A percentile compares a stretch with the other conserved stretches of the same genome.
These are phyloP conservation scores for Zasmidium citrigriseum DNA, from an alignment of 2,329 filamentous ascomycete species.

Conservation along the genomic window DNA sequence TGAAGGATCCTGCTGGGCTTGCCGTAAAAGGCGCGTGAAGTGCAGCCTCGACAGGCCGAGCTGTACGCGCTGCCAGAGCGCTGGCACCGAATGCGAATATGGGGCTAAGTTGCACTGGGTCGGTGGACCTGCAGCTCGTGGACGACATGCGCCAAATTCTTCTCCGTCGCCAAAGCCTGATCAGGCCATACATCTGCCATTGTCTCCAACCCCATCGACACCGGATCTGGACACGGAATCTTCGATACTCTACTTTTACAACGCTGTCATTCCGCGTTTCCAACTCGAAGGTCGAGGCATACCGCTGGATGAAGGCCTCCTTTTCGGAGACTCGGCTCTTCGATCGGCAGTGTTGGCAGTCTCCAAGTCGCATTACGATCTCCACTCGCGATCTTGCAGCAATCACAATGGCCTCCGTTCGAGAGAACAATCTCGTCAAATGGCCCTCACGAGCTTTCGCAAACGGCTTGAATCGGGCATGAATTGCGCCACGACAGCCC, in stretches of 20 bases:
- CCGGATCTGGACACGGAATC: neutral
- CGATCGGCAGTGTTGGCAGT: constrained; percentile 6
- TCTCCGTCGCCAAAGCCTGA: too few relatives aligned
- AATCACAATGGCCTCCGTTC: neutral
- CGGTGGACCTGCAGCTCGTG: constrained; percentile 7
- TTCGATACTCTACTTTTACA: constrained; percentile 2
- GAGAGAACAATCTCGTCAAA: constrained; percentile 5
- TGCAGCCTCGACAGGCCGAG: constrained; percentile 3
- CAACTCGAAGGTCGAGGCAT: constrained; percentile 6
- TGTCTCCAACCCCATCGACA: neutral
- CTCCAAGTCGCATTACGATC: constrained; percentile 10
- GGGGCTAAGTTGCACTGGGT: constrained; percentile 10
- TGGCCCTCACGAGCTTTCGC: constrained; percentile 8
- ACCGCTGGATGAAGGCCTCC: constrained; percentile 9
- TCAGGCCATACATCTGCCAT: neutral
- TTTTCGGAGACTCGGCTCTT: constrained; percentile 4
- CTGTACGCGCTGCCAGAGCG: constrained; percentile 7
- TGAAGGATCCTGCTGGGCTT: constrained; percentile 11
- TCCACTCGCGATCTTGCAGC: neutral
- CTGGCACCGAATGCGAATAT: constrained; percentile 5
- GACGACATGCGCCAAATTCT: neutral
- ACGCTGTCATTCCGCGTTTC: constrained; percentile 9
- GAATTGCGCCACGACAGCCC: constrained; percentile 1
- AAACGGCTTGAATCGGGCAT: constrained; percentile 6
- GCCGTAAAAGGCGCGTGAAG: constrained; percentile 11